phyloP scores from a whole-genome alignment of 1,139 yeast species.

The Zygoascus hellenicus region DNA sequence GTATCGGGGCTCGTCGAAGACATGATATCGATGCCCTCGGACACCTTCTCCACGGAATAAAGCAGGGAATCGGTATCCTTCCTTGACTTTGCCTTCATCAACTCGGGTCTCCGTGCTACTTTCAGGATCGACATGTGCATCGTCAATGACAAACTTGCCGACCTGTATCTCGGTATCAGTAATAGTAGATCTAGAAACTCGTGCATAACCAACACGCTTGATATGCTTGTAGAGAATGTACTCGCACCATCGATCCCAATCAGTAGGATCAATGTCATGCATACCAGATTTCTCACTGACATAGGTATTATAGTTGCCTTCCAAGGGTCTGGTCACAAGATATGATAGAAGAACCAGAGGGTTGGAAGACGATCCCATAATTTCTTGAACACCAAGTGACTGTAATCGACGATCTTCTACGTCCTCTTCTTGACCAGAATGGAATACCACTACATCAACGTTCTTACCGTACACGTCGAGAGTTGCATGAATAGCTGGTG shows the following conservation, averaged over 20 bases:
- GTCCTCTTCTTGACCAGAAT: slow-evolving; percentile 97
- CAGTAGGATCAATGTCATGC: slow-evolving; percentile 89
- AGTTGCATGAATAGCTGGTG: slow-evolving; percentile 97
- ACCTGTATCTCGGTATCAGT: slow-evolving; percentile 96
- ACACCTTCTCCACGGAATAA: slow-evolving; percentile 88
- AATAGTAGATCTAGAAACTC: slow-evolving; percentile 87
- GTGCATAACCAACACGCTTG: slow-evolving; percentile 87
- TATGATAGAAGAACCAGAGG: slow-evolving; percentile 84
- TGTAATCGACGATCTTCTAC: slow-evolving; percentile 88
- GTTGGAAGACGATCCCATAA: slow-evolving; percentile 72
- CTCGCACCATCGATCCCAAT: slow-evolving; percentile 99
- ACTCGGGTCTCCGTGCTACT: slow-evolving; percentile 44
- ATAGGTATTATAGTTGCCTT: slow-evolving; percentile 88
- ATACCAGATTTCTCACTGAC: slow-evolving; percentile 79
- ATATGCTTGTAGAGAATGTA: slow-evolving; percentile 83
- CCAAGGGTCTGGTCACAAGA: slow-evolving; percentile 76
- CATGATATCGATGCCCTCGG: slow-evolving; percentile 90
- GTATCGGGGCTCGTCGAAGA: slow-evolving; percentile 84
- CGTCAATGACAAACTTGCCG: slow-evolving; percentile 73
- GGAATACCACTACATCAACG: slow-evolving; percentile 94
- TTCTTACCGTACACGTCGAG: slow-evolving; percentile 78
- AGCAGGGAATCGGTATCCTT: slow-evolving; percentile 71
- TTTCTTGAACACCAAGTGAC: slow-evolving; percentile 64
- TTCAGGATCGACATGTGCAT: slow-evolving; percentile 40
- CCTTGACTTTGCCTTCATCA: slow-evolving; percentile 52